Conservation (phyloP, 192 early-diverging fungal genomes). For the Geosiphon pyriformis region DNA sequence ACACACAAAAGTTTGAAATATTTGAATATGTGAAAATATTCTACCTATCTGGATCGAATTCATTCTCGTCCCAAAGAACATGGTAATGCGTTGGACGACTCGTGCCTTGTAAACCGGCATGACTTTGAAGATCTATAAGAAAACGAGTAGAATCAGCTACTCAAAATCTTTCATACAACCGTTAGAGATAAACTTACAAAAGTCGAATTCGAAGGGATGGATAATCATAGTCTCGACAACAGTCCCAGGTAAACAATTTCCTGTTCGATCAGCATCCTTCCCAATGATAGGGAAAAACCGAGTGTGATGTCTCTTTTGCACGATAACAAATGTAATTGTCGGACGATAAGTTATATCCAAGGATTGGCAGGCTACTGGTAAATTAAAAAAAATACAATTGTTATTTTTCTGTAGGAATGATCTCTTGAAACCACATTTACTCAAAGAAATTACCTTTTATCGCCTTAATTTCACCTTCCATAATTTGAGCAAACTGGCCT, state of each 20-base stretch:
- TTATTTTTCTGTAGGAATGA: neutral
- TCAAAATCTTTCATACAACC: neutral
- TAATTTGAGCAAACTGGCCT: constrained; percentile 72
- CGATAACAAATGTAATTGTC: constrained; percentile 73
- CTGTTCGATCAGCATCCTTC: constrained; percentile 58
- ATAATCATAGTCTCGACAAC: constrained; percentile 66
- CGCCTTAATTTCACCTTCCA: constrained; percentile 69
- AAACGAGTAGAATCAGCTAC: neutral
- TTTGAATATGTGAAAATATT: too few species aligned
- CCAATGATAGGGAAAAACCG: constrained; percentile 71
- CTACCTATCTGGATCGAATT: constrained; percentile 60
- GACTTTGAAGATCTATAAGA: constrained; percentile 65
- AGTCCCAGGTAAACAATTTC: constrained; percentile 80
- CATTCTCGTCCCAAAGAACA: constrained; percentile 83
- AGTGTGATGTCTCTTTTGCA: constrained; percentile 88
- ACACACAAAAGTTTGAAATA: neutral
- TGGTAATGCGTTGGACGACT: constrained; percentile 89
- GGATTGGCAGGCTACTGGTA: constrained; percentile 49
- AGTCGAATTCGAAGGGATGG: constrained; percentile 81
- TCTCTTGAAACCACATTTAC: neutral
- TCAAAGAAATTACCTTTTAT: constrained; percentile 38
- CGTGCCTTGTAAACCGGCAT: constrained; percentile 88
- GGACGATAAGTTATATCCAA: constrained; percentile 71
- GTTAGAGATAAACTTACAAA: constrained; percentile 42
- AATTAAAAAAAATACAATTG: constrained; percentile 27